phyloP scores from a whole-genome alignment of 306 rosid genomes.

The Fagus crenata region DNA sequence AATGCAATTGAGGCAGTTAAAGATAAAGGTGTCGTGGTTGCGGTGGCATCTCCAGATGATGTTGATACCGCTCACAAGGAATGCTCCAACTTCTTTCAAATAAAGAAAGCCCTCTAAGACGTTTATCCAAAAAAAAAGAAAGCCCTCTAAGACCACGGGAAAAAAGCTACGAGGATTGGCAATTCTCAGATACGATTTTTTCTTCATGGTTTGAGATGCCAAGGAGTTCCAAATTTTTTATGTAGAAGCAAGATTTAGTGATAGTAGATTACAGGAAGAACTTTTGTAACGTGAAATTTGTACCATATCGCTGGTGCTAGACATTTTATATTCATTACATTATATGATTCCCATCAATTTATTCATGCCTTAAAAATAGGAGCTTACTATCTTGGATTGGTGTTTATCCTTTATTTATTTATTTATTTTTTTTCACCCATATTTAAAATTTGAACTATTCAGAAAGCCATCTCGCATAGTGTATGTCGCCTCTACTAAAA shows the following conservation, averaged over 20 bases:
- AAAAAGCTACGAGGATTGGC: neutral
- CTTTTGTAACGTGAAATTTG: constrained; percentile 1
- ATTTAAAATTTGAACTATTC: too few species aligned
- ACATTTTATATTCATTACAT: neutral
- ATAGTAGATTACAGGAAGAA: neutral
- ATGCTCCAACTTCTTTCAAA: constrained; percentile 67
- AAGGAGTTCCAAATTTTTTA: neutral
- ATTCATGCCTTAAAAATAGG: neutral
- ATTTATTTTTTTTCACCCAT: too few species aligned
- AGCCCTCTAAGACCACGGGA: constrained; percentile 47
- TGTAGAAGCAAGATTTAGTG: neutral
- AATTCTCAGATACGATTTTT: neutral
- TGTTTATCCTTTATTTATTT: too few species aligned
- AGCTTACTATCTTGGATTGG: too few species aligned
- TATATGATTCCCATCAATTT: constrained; percentile 6
- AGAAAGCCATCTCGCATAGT: too few species aligned
- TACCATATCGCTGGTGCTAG: neutral
- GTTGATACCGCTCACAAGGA: constrained; percentile 71
- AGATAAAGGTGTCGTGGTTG: constrained; percentile 84
- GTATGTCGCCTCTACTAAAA: too few species aligned
- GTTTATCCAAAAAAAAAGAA: constrained; percentile 10
- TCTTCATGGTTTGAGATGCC: neutral
- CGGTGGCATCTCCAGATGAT: constrained; percentile 92
- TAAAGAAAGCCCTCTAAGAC: constrained; percentile 72
- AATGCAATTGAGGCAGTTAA: constrained; percentile 71